phyloP scores from a whole-genome alignment of 306 rosid species.

The Betula pendula region DNA sequence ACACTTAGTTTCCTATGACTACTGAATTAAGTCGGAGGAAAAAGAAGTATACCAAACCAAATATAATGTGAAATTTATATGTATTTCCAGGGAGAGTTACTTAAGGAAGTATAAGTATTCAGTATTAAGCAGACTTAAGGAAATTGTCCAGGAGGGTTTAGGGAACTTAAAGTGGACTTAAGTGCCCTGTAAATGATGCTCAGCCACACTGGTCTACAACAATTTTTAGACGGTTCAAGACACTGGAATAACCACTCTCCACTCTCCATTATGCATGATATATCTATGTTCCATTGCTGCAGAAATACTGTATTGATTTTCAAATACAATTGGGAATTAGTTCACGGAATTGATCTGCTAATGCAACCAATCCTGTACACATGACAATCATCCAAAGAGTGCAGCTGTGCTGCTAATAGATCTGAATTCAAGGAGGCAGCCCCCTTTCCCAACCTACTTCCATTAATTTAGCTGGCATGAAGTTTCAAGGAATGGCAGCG shows the following conservation, averaged over 20 bases:
- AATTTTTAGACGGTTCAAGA: conserved; percentile 12
- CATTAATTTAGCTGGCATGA: neutral
- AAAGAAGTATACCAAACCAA: neutral
- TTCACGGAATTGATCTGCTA: neutral
- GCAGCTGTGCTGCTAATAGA: neutral
- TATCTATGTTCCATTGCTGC: neutral
- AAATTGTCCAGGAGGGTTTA: neutral
- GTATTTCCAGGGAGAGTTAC: neutral
- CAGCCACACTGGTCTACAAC: neutral
- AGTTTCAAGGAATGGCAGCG: neutral
- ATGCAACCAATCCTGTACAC: neutral
- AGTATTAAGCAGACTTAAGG: neutral
- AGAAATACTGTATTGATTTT: neutral
- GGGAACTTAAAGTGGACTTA: neutral
- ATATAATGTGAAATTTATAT: neutral
- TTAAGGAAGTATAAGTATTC: neutral
- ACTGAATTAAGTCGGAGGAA: neutral
- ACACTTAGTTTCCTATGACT: conserved; percentile 27
- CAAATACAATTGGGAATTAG: neutral
- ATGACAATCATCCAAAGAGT: neutral
- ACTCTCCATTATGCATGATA: neutral
- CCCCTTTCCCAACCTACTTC: neutral
- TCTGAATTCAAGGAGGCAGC: neutral
- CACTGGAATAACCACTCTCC: neutral
- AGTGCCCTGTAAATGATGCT: conserved; percentile 3